Evolutionary conservation across 192 early-diverging fungal species (phyloP).

Genomic region (Linnemannia zychae): DNA sequence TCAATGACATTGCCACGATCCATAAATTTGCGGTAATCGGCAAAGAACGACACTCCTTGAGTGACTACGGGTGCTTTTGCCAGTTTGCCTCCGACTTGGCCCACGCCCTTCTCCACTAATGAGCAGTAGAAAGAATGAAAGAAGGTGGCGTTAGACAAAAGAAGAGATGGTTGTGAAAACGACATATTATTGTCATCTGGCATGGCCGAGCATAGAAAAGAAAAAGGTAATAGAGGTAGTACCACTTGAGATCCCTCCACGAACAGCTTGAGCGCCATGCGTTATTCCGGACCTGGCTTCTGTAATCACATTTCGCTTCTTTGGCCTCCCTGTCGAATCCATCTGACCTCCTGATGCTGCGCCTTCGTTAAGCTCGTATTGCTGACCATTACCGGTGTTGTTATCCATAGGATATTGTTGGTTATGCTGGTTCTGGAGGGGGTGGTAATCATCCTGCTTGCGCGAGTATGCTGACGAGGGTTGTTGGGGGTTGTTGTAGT

Average conservation of each 20-base stretch:
- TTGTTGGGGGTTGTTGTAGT: slow-evolving; percentile 9
- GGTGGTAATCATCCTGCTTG: slow-evolving; percentile 12
- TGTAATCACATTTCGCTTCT: slow-evolving; percentile 28
- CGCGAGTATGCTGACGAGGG: slow-evolving; percentile 10
- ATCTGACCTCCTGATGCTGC: neutral
- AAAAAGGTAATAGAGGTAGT: neutral
- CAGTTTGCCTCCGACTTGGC: slow-evolving; percentile 20
- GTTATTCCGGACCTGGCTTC: slow-evolving; percentile 15
- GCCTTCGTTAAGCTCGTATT: neutral
- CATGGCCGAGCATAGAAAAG: neutral
- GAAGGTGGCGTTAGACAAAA: too few species aligned
- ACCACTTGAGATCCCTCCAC: slow-evolving; percentile 24
- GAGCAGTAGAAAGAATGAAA: too few species aligned
- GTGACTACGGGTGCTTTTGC: slow-evolving; percentile 37
- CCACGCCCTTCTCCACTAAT: slow-evolving; percentile 38
- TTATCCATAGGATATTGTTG: neutral
- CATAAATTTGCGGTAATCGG: slow-evolving; percentile 70
- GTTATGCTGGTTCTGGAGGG: slow-evolving; percentile 10
- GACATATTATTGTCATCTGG: too few species aligned
- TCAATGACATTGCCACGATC: slow-evolving; percentile 72
- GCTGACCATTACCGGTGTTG: neutral
- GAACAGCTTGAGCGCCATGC: slow-evolving; percentile 19
- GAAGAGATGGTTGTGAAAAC: neutral
- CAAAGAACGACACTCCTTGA: slow-evolving; percentile 54
- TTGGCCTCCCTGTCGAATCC: slow-evolving; percentile 6